Conservation (phyloP, 2,329 filamentous ascomycete genomes). For the Cercospora berteroae region DNA sequence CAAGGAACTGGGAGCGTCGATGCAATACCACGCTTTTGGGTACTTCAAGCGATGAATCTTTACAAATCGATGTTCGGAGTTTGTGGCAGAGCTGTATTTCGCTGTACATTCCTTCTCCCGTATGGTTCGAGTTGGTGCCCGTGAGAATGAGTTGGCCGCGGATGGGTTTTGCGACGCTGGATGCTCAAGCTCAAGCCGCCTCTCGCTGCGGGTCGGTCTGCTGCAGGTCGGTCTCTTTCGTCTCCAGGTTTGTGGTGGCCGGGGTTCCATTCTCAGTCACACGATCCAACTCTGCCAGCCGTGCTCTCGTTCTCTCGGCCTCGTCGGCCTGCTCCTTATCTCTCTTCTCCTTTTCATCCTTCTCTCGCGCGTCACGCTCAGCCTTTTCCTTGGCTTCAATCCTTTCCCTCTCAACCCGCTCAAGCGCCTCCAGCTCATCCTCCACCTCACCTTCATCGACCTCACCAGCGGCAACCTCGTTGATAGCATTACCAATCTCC, state of each 20-base stretch:
- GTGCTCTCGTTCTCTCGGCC: conserved; percentile 44
- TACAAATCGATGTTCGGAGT: not conserved
- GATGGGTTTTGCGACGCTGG: not conserved
- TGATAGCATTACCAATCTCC: conserved; percentile 75
- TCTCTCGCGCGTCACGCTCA: conserved; percentile 50
- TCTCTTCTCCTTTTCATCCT: conserved; percentile 37
- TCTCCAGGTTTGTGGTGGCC: not conserved
- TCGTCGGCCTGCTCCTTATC: conserved; percentile 57
- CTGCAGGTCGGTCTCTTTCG: not conserved
- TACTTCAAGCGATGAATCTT: not conserved
- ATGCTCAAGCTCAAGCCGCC: not conserved
- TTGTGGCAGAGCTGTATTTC: not conserved
- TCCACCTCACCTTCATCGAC: conserved; percentile 84
- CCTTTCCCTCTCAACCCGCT: conserved; percentile 50
- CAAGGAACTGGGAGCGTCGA: not conserved
- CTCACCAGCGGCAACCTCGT: conserved; percentile 52
- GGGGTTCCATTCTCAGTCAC: not conserved
- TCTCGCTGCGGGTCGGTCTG: not conserved
- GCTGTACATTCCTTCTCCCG: not conserved
- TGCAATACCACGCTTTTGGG: not conserved
- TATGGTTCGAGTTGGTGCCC: not conserved
- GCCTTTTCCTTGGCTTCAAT: conserved; percentile 72
- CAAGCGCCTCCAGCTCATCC: conserved; percentile 77
- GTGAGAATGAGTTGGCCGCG: not conserved
- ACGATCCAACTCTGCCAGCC: conserved; percentile 35